Conservation (phyloP, 768 basidiomycete species). For the Suillus subaureus region DNA sequence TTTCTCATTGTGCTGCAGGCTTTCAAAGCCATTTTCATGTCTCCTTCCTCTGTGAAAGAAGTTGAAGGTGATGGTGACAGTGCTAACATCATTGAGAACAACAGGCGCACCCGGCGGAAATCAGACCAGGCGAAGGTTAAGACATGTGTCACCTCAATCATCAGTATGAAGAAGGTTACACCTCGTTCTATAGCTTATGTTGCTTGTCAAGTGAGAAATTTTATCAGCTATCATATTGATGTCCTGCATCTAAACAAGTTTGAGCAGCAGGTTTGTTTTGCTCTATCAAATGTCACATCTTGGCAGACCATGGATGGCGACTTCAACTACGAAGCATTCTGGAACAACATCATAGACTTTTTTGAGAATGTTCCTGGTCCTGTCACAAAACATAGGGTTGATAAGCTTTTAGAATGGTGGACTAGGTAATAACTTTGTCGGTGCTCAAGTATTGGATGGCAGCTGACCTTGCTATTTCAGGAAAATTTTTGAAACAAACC, state of each 20-base stretch:
- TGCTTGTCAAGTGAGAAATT: slow-evolving; percentile 23
- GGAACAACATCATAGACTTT: slow-evolving; percentile 18
- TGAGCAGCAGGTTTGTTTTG: slow-evolving; percentile 16
- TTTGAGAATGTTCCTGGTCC: slow-evolving; percentile 13
- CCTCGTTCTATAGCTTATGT: slow-evolving; percentile 28
- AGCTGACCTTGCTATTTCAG: not conserved
- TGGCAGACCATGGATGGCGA: slow-evolving; percentile 13
- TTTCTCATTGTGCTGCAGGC: slow-evolving; percentile 6
- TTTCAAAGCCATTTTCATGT: slow-evolving; percentile 16
- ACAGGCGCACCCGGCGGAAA: not conserved
- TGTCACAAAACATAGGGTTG: not conserved
- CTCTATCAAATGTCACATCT: slow-evolving; percentile 10
- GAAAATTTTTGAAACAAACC: not conserved
- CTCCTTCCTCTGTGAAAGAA: slow-evolving; percentile 15
- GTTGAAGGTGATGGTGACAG: not conserved
- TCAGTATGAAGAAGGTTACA: not conserved
- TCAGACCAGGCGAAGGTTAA: not conserved
- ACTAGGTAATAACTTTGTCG: not conserved
- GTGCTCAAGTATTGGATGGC: not conserved
- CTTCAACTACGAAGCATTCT: slow-evolving; percentile 17
- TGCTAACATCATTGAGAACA: not conserved
- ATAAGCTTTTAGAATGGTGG: slow-evolving; percentile 17
- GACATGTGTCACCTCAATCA: slow-evolving; percentile 5
- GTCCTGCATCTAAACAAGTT: not conserved
- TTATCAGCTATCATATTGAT: too few species aligned